Evolutionary conservation across 176 grass and related monocot genomes (phyloP), one percentile per base, ranked within the genome.

Genomic region (Carex cristatella): DNA sequence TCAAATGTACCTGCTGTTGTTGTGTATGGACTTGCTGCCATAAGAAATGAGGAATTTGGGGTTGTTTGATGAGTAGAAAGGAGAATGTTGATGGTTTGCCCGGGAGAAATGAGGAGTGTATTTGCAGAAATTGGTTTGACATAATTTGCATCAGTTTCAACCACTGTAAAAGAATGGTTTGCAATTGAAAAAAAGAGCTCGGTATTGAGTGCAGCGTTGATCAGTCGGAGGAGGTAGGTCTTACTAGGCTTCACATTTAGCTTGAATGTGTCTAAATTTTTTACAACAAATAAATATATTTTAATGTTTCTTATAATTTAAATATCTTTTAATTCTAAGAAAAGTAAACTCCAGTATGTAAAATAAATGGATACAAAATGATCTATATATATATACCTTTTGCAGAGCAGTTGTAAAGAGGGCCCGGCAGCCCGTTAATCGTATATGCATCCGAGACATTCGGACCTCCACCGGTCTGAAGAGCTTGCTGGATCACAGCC

Each of bases 171-270:
- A 76, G 84, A 84, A 82, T 97, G 95, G 86, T 91, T 90, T 87
- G 95, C 89, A 80, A 97, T 89, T n/a, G 64, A 80, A 86, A 97
- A 97, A 90, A 93, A 97, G 84, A 93, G 95, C 38, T 94, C 94
- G 63, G 90, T 54, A 86, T 94, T 97, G 83, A 97, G 92, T 65
- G 90, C 92, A 44, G 92, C 89, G 89, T 94, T 91, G 81, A 97
- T 90, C 2, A 97, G 81, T 40, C 94, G 92, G 58, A 97, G 94
- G 76, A 97, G 59, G 87, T 94, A 97, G 53, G 89, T 97, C 15
- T 62, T 83, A 1, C 90, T 87, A 3, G 86, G 91, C 67, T 77
- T 67, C 27, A 97, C 95, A 74, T 89, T 89, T 12, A 97, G 82
- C 88, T 88, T 94, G 89, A 82, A 97, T 65, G 91, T 92, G 77